These are phyloP conservation scores for Trypethelium eluteriae DNA, from an alignment of 495 filamentous ascomycete species.

Conservation along the genomic window DNA sequence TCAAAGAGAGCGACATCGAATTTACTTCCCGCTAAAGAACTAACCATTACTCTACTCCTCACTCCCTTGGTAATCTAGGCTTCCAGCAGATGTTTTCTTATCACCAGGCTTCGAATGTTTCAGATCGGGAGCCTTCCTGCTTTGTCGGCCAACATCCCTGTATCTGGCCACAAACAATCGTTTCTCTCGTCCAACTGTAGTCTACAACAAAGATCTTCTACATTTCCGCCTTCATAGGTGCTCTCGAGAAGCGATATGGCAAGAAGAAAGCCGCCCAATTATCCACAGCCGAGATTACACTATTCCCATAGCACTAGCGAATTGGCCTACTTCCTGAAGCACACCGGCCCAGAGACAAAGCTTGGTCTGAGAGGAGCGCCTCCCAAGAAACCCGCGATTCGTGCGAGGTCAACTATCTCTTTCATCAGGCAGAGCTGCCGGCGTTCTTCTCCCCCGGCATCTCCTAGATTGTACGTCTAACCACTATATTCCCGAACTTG, in stretches of 20 bases:
- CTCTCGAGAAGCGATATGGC: background rate
- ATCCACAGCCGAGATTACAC: background rate
- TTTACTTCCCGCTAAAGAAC: too few relatives aligned
- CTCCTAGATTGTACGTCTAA: background rate
- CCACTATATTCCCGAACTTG: background rate
- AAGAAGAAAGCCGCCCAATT: background rate
- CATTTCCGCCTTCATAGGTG: background rate
- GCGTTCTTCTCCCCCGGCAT: background rate
- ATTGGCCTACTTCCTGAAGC: conserved; percentile 14
- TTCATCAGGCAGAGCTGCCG: background rate
- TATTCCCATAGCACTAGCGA: conserved; percentile 2
- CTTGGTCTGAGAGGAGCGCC: background rate
- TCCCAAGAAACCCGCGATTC: background rate
- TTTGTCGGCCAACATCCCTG: too few relatives aligned
- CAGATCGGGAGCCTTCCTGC: too few relatives aligned
- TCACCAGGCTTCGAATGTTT: too few relatives aligned
- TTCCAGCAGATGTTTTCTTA: too few relatives aligned
- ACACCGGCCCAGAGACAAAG: conserved; percentile 10
- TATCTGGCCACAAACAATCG: too few relatives aligned
- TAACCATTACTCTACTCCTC: too few relatives aligned
- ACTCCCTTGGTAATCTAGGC: too few relatives aligned
- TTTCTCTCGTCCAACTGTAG: too few relatives aligned
- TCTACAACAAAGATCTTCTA: background rate
- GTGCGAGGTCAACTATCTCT: background rate
- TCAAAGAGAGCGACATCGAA: too few relatives aligned